Base-by-base conservation (phyloP, 345 rosid genomes). In the Eutrema japonicum region DNA sequence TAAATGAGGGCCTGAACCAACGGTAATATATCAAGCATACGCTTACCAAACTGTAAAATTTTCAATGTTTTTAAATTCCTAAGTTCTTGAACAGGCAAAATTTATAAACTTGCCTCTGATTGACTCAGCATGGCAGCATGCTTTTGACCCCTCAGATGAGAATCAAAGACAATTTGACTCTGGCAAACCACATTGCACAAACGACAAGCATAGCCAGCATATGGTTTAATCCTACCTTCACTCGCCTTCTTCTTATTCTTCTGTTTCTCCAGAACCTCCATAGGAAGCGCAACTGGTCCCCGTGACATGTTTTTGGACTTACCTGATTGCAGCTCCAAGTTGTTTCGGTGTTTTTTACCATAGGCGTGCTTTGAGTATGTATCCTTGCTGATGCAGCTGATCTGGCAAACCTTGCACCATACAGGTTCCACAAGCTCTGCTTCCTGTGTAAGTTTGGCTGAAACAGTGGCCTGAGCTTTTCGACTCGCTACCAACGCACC, bases 1-100 rank as follows among this genome's bases (percentile, higher is more conserved):
- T 78, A 84, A 80, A 66, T 64, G 72, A 70, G 80, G 48, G 68
- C 77, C 78, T 85, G 85, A 79, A 82, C 86, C 77, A 52, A 75
- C 62, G 80, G 64, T 71, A 72, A 75, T 50, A 83, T 66, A 64
- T 89, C 89, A 41, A 83, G 41, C 76, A 81, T 71, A 87, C 35
- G 5, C 35, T 7, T 84, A 81, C 74, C 76, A 84, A 38, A 86
- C 83, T 74, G 50, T 11, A 71, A 70, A 29, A 0, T 80, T 80
- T 80, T 78, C 80, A 30, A 81, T 66, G 74, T 9, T 69, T 70
- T 51, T 58, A 83, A 10, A 71, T 59, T 69, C 43, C 72, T 69
- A 84, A 72, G 70, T 38, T 51, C 11, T 37, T 4, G 6, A 64
- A 48, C 5, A 40, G 10, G 38, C 3, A 22, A 73, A n/a, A 50